Base-by-base conservation (phyloP, 208 protist genomes). In the Leishmania tropica region DNA sequence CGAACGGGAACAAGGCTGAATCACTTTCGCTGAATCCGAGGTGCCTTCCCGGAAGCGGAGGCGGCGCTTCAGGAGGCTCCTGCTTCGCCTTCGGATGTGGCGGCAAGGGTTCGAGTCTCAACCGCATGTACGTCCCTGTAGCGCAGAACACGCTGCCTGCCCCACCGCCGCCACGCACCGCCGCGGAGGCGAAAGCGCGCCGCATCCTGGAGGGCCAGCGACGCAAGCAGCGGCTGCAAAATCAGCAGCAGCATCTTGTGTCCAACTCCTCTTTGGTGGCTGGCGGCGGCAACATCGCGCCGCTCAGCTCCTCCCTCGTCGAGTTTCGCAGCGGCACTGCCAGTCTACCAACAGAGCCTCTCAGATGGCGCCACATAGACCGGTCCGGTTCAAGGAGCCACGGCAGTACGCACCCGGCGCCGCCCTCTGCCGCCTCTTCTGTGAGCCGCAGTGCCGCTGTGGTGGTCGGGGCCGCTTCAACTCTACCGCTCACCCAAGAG, bases 171-270 rank as follows among this genome's bases (percentile, higher is more conserved):
- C 78, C 82, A 31, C 82, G 82, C 53, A 81, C 78, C 8, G 75
- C 79, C 4, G 56, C 53, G 31, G 78, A 86, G 67, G 78, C 83
- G 21, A 85, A 85, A 54, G 70, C 77, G 1, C 82, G 82, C 17
- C 78, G 82, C 35, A 86, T 86, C 31, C 45, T 83, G 5, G 78
- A 83, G 40, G 48, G 54, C 4, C 74, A 80, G 58, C 83, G 83
- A n/a, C 75, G 58, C 31, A 73, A 71, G 19, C 73, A 75, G 48
- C 75, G 35, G 8, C 35, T 64, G 42, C 45, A 53, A 8, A 70
- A 54, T 47, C 35, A 24, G 51, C 56, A 60, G 51, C 67, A 84
- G 37, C 48, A 40, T 15, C 24, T 37, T 35, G n/a, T 28, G 45
- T 47, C 54, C 35, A 35, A 48, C 74, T 62, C 74, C 19, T 78